Evolutionary conservation across 805 yeast species (phyloP), one percentile per base, ranked within the genome.

Genomic region (Ogataea nonfermentans): DNA sequence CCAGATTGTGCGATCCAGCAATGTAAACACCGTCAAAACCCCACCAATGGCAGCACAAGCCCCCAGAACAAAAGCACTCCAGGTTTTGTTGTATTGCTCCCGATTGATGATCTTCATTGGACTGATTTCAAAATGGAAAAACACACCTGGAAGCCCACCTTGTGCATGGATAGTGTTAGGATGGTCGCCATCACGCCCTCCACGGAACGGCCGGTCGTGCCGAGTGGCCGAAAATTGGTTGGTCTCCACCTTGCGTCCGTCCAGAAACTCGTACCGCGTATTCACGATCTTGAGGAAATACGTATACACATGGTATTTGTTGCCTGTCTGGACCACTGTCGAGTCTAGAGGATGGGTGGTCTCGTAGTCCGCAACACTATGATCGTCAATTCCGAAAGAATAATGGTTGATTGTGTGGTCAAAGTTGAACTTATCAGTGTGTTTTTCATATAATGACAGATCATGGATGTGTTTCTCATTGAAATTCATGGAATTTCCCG

Each of bases 71-170:
- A 90, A 89, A 2, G 89, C 85, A 22, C 90, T 81, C 81, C 93
- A 84, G 2, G 93, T 74, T 58, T 81, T 83, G 40, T 77, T 73
- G 53, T 75, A 76, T 48, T 71, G 80, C 62, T 93, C 95, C 42
- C 78, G 73, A 65, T 91, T 88, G 55, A 90, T 85, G 36, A 93
- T 89, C 59, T 89, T 88, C 70, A 93, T 71, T 9, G 98, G 96
- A 41, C 95, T 81, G 61, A 93, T 89, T 55, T 93, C 98, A 65
- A 90, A 90, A 53, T 81, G 70, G 67, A 93, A 78, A 61, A 80
- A 87, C 3, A 89, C 73, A 4, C 97, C 96, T 0, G 99, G 98
- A 11, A 84, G 68, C 6, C 99, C 99, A 12, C 97, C 96, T 40
- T 78, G 68, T 2, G 82, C 76, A 49, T 84, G 93, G 16, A 81